phyloP scores from a whole-genome alignment of 805 yeast genomes.

The Cyberlindnera maritima region DNA sequence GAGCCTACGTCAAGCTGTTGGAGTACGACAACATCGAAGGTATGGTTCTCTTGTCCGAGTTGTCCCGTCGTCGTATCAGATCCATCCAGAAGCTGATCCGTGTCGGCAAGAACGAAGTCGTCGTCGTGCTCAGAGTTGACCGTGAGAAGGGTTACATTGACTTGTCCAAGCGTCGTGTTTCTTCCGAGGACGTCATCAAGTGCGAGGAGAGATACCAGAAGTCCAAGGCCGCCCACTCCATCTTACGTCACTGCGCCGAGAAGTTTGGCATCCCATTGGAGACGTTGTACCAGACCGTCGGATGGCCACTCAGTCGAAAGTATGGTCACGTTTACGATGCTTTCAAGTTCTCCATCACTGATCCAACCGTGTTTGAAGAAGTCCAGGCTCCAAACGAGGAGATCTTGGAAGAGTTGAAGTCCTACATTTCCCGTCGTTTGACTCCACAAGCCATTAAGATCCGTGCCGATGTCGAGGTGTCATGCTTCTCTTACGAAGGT shows the following conservation, averaged over 20 bases:
- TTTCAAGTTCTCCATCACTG: constrained; percentile 92
- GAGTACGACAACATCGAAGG: constrained; percentile 99
- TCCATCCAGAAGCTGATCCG: constrained; percentile 96
- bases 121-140: constrained; percentile 95
- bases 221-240: constrained; percentile 97
- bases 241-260: constrained; percentile 96
- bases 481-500: constrained; percentile 96
- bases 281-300: constrained; percentile 79
- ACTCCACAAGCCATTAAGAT: constrained; percentile 98
- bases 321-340: constrained; percentile 98
- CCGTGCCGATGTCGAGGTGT: constrained; percentile 97
- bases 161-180: constrained; percentile 94
- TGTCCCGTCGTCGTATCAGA: constrained; percentile 97
- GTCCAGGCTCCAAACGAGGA: constrained; percentile 69
- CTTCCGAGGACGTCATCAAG: constrained; percentile 94
- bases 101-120: constrained; percentile 98
- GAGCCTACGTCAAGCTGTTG: constrained; percentile 92
- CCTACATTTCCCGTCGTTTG: constrained; percentile 86
- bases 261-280: constrained; percentile 88
- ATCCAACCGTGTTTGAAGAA: constrained; percentile 78
- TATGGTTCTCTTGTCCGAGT: constrained; percentile 92
- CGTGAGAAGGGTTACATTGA: constrained; percentile 98
- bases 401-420: constrained; percentile 77
- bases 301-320: constrained; percentile 96
- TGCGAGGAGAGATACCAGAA: constrained; percentile 98